A percentile compares a stretch with the other conserved stretches of the same genome.
Evolutionary conservation across 495 filamentous ascomycete genomes (phyloP).

Genomic region (Aspergillus saccharolyticus): DNA sequence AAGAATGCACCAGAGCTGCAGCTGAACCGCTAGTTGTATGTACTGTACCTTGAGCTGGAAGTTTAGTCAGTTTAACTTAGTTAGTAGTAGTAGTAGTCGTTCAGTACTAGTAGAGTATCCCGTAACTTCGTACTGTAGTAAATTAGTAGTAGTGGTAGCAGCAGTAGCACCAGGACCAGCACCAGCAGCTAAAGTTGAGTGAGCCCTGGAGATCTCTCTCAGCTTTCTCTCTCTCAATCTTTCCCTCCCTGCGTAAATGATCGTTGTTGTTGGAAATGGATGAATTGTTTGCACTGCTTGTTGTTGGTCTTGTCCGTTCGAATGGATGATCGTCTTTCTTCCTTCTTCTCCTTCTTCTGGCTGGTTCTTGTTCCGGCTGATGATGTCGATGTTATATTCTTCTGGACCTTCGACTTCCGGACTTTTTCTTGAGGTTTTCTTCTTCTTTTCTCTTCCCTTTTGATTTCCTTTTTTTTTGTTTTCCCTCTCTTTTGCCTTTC

Average conservation of each 20-base stretch:
- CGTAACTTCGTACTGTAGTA: too few species aligned
- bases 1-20: conserved; percentile 9
- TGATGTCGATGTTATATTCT: conserved; percentile 1
- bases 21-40: neutral
- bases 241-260: neutral
- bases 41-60: neutral
- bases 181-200: neutral
- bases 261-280: neutral
- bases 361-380: neutral
- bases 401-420: neutral
- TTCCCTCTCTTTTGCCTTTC: conserved; percentile 3
- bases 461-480: conserved; percentile 6
- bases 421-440: neutral
- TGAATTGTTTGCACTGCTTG: neutral
- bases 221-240: too few species aligned
- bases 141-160: neutral
- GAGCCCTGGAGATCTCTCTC: neutral
- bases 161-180: neutral
- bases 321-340: too few species aligned
- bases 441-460: conserved; percentile 1
- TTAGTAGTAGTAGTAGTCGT: neutral
- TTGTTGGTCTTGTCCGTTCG: neutral
- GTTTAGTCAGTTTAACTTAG: too few species aligned
- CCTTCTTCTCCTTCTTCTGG: neutral
- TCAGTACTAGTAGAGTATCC: too few species aligned